phyloP scores from a whole-genome alignment of 768 basidiomycete species.

The Suillus subaureus region DNA sequence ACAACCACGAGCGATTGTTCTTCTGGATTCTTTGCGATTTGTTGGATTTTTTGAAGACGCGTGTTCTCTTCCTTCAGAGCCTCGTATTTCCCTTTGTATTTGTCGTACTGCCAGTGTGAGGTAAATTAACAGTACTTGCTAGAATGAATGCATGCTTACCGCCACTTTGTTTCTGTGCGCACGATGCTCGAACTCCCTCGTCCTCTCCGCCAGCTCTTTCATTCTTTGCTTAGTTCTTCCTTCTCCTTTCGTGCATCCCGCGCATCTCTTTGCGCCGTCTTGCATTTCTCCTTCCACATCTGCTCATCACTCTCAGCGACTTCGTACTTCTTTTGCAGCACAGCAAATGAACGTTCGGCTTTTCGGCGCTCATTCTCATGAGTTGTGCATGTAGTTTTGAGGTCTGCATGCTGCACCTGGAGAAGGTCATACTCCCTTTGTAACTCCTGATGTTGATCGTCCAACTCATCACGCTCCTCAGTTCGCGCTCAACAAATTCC shows the following conservation, averaged over 20 bases:
- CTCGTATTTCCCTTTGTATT: slow-evolving; percentile 30
- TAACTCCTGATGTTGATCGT: slow-evolving; percentile 14
- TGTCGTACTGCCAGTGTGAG: slow-evolving; percentile 16
- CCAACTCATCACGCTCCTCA: background rate
- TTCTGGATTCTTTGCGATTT: slow-evolving; percentile 16
- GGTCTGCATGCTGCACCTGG: slow-evolving; percentile 16
- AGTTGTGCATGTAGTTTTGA: background rate
- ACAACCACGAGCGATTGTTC: slow-evolving; percentile 34
- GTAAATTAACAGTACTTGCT: background rate
- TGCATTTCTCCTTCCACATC: background rate
- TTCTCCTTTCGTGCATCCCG: background rate
- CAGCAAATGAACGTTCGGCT: background rate
- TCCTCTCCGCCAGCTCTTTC: slow-evolving; percentile 18
- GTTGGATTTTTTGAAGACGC: slow-evolving; percentile 4
- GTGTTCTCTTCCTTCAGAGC: slow-evolving; percentile 19
- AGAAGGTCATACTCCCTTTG: slow-evolving; percentile 17
- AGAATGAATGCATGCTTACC: slow-evolving; percentile 16
- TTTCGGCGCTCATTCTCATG: background rate
- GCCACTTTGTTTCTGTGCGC: slow-evolving; percentile 23
- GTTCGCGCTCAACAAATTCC: background rate
- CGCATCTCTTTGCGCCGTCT: background rate
- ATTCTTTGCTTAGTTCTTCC: background rate
- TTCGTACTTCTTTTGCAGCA: background rate
- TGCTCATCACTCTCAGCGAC: background rate
- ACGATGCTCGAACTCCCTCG: slow-evolving; percentile 25